A percentile compares a stretch with the other conserved stretches of the same genome.
These are phyloP conservation scores for Colletotrichum sp. DNA, from an alignment of 2,329 filamentous ascomycete species.

Conservation along the genomic window DNA sequence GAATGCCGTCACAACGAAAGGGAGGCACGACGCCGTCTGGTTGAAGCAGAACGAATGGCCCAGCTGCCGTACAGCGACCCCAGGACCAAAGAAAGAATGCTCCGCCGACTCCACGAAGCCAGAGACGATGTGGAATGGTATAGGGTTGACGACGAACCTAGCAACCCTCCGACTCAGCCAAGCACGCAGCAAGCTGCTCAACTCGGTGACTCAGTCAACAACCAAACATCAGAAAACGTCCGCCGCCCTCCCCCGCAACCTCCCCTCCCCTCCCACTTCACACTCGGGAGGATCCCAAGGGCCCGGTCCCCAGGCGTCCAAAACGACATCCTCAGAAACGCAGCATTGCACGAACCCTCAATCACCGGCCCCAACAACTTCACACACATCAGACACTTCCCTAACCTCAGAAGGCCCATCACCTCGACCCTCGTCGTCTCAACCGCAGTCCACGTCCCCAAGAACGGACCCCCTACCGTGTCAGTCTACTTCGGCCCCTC, in stretches of 20 bases:
- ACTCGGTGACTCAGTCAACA: not conserved
- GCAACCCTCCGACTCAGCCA: not conserved
- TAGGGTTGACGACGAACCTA: not conserved
- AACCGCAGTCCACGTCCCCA: not conserved
- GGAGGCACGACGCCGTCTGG: not conserved
- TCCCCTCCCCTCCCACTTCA: not conserved
- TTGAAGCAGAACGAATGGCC: not conserved
- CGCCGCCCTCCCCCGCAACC: not conserved
- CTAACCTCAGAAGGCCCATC: not conserved
- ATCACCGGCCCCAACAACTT: not conserved
- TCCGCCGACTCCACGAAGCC: not conserved
- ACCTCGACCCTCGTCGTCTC: not conserved
- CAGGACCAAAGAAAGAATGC: not conserved
- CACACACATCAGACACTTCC: not conserved
- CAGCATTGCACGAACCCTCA: not conserved
- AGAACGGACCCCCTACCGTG: fast-evolving
- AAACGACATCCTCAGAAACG: not conserved
- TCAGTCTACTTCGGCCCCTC: not conserved
- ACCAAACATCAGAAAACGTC: not conserved
- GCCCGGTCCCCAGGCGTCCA: not conserved
- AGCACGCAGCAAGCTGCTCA: not conserved
- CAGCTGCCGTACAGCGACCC: not conserved
- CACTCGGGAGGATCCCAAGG: not conserved
- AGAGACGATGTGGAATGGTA: not conserved
- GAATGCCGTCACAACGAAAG: not conserved